Base-by-base conservation (phyloP, 1,284 basidiomycete genomes). In the Ganoderma multipileum region DNA sequence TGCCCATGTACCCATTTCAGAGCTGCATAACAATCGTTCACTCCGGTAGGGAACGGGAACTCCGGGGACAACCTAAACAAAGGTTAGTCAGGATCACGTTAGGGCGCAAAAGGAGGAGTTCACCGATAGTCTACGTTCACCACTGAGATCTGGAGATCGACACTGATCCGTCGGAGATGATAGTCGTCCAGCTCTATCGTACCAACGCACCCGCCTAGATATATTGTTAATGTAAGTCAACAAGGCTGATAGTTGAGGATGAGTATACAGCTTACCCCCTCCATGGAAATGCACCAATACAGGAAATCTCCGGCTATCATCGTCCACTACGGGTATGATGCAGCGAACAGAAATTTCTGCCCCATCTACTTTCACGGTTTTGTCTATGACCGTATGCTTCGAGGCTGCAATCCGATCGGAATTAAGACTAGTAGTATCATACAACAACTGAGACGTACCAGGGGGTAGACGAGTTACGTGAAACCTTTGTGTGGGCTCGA, bases 91-190 rank as follows among this genome's bases (percentile, higher is more conserved):
- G 23, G 28, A 30, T 55, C 28, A 26, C 14, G 7, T 30, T 11
- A 8, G 52, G 30, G 28, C 20, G 33, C 52, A 18, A 12, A 44
- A n/a, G 1, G 52, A 7, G 28, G 33, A 14, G 2, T 38, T 50
- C 26, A 63, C 65, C 65, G 26, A 42, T 67, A 67, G 2, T 58
- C 61, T 0, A 67, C 61, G 28, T 67, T 67, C 1, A 67, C 61
- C 2, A 50, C 57, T 14, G 36, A 54, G 11, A 67, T 20, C n/a
- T 67, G 61, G 11, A 67, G 54, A 12, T 63, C 61, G 12, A 67
- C 65, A 33, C 52, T 47, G 23, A 67, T 57, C 5, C 20, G 20
- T 26, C 65, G 65, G 6, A 67, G 65, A 18, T 47, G 28, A 28
- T 38, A 47, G 42, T 67, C 65, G 33, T 67, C 65, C 14, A 50